A percentile compares a stretch with the other conserved stretches of the same genome.
These are phyloP conservation scores for Chlorophyllum brunneum DNA, from an alignment of 768 basidiomycete genomes.

Conservation along the genomic window DNA sequence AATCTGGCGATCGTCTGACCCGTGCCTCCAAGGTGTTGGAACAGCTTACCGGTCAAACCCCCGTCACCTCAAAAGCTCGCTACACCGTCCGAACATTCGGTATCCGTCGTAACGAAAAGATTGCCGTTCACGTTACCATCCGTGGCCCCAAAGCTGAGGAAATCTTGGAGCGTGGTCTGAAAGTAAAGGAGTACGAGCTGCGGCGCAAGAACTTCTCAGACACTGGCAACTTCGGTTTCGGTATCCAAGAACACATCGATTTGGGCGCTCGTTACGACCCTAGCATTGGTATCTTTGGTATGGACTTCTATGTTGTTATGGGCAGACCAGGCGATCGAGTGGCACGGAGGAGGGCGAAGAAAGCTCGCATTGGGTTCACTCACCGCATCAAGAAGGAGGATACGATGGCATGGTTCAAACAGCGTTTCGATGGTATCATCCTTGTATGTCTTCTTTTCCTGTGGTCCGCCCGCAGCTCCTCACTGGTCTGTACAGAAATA, in stretches of 20 bases:
- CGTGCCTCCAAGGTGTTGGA: slow-evolving; percentile 99
- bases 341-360: slow-evolving; percentile 85
- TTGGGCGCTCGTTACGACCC: slow-evolving; percentile 98
- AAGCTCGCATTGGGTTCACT: slow-evolving; percentile 77
- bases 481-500: slow-evolving; percentile 27
- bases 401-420: slow-evolving; percentile 98
- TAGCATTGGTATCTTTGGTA: slow-evolving; percentile 97
- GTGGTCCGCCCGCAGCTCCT: not conserved
- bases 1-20: slow-evolving; percentile 98
- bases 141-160: slow-evolving; percentile 99
- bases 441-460: slow-evolving; percentile 46
- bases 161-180: slow-evolving; percentile 97
- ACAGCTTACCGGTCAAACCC: slow-evolving; percentile 98
- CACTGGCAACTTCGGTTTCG: slow-evolving; percentile 99
- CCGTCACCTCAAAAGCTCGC: slow-evolving; percentile 98
- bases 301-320: slow-evolving; percentile 99
- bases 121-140: slow-evolving; percentile 97
- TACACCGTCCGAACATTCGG: slow-evolving; percentile 99
- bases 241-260: slow-evolving; percentile 99
- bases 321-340: slow-evolving; percentile 93
- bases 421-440: slow-evolving; percentile 98
- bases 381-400: slow-evolving; percentile 97
- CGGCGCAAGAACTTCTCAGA: slow-evolving; percentile 96
- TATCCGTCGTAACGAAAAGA: slow-evolving; percentile 99
- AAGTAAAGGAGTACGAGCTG: slow-evolving; percentile 99